These are phyloP conservation scores for Phytophthora sp. DNA, from an alignment of 352 stramenopile species.

Conservation along the genomic window DNA sequence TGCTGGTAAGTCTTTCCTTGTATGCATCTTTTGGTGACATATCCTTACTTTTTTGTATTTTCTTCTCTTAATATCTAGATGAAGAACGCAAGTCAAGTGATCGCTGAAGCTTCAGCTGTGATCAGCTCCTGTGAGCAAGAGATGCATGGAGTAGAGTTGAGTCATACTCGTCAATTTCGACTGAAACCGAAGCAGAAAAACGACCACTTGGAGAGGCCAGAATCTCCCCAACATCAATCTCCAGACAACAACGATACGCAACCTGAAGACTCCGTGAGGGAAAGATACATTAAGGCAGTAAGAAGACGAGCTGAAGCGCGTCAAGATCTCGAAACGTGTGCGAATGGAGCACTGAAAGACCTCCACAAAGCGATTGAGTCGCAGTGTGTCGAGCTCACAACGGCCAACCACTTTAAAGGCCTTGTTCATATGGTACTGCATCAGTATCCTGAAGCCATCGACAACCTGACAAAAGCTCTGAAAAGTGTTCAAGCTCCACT, in stretches of 20 bases:
- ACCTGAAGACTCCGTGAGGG: slow-evolving; percentile 8
- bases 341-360: slow-evolving; percentile 38
- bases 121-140: slow-evolving; percentile 32
- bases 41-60: too few species aligned
- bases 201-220: slow-evolving; percentile 1
- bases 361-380: slow-evolving; percentile 38
- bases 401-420: slow-evolving; percentile 45
- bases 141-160: slow-evolving; percentile 29
- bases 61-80: slow-evolving; percentile 5
- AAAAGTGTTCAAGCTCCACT: slow-evolving; percentile 16
- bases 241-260: slow-evolving; percentile 2
- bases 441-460: slow-evolving; percentile 41
- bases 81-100: slow-evolving; percentile 23
- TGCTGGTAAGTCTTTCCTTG: slow-evolving; percentile 36
- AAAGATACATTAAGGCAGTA: slow-evolving; percentile 19
- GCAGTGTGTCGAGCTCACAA: slow-evolving; percentile 36
- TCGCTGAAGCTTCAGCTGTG: slow-evolving; percentile 26
- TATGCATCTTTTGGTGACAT: too few species aligned
- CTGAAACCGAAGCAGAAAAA: slow-evolving; percentile 14
- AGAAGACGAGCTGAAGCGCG: slow-evolving; percentile 17
- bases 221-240: slow-evolving; percentile 4
- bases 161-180: slow-evolving; percentile 18
- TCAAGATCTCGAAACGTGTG: slow-evolving; percentile 13
- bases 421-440: slow-evolving; percentile 43
- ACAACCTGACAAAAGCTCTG: slow-evolving; percentile 55